Base-by-base conservation (phyloP, 768 basidiomycete species). In the Cystofilobasidium capitatum region DNA sequence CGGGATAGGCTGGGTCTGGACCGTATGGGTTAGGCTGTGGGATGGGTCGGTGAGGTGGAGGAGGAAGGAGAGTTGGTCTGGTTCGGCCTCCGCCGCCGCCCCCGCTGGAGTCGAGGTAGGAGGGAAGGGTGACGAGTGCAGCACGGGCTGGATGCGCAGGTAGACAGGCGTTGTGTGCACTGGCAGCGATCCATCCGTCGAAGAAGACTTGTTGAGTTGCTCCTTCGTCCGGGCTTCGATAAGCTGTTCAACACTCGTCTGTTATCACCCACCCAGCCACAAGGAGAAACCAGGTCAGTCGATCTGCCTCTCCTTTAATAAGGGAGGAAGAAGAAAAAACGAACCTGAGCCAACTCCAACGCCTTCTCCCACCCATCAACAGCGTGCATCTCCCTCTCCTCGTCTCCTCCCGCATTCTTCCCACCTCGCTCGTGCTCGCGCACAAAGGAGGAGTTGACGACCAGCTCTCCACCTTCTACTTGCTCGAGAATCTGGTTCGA, bases 121-220 rank as follows among this genome's bases (percentile, higher is more conserved):
- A 79, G 63, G 80, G 76, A 74, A 84, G 79, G 58, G 82, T 0
- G 79, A 71, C 2, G 80, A 75, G 7, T 81, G 85, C 70, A 84
- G 82, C 77, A 86, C 88, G 3, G 96, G 91, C 75, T 98, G 93
- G 22, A 99, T 81, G 71, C 94, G 92, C 59, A 99, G 83, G 78
- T 90, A 98, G 59, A 99, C 84, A 65, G 91, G 86, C 39, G 93
- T 88, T 75, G 6, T 78, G 79, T 13, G 77, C 64, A 33, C 71
- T 73, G 31, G 76, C 73, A 74, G 67, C 2, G 29, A 47, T 20
- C 6, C 3, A 33, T 26, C 14, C 14, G 40, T 40, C 7, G 40
- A 4, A 44, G 17, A 31, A 0, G 33, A 49, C n/a, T n/a, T n/a
- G n/a, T n/a, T n/a, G n/a, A n/a, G n/a, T n/a, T n/a, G n/a, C n/a